Conservation (phyloP, 2,329 filamentous ascomycete genomes). For the Fusarium drepaniforme region DNA sequence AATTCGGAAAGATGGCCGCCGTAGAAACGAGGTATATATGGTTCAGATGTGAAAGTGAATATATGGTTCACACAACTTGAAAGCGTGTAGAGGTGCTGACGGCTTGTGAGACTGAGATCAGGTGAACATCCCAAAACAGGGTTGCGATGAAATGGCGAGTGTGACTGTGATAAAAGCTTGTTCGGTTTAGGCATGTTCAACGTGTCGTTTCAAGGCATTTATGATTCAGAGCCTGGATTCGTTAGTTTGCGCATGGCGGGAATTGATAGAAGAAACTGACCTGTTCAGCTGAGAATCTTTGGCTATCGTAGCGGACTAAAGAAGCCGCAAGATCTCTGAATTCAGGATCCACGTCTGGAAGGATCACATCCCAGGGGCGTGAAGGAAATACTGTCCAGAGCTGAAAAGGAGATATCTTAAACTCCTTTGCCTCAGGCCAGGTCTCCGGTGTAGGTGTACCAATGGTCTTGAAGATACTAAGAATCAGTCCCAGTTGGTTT, state of each 20-base stretch:
- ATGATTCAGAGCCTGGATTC: conserved; percentile 40
- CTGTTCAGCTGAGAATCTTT: conserved; percentile 73
- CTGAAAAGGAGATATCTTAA: conserved; percentile 85
- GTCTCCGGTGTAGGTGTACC: conserved; percentile 84
- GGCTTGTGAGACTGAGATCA: neutral
- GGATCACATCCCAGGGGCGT: conserved; percentile 75
- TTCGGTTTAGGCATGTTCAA: neutral
- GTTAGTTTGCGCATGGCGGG: conserved; percentile 5
- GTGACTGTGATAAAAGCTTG: neutral
- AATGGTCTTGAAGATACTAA: conserved; percentile 91
- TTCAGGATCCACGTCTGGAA: conserved; percentile 69
- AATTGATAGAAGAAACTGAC: conserved; percentile 36
- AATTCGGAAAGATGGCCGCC: neutral
- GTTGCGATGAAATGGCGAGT: neutral
- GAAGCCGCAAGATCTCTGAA: conserved; percentile 75
- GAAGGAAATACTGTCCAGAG: conserved; percentile 84
- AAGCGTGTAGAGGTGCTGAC: neutral
- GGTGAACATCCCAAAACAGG: neutral
- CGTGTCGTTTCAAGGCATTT: conserved; percentile 15
- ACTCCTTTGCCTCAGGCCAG: conserved; percentile 83
- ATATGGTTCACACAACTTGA: neutral
- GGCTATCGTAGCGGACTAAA: conserved; percentile 80
- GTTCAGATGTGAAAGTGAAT: neutral
- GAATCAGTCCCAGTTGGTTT: conserved; percentile 89
- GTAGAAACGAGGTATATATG: neutral